Percentiles rank a stretch among this genome's conserved stretches.
phyloP scores from a whole-genome alignment of 202 grass and related monocot species.

The Sporobolus alterniflorus region DNA sequence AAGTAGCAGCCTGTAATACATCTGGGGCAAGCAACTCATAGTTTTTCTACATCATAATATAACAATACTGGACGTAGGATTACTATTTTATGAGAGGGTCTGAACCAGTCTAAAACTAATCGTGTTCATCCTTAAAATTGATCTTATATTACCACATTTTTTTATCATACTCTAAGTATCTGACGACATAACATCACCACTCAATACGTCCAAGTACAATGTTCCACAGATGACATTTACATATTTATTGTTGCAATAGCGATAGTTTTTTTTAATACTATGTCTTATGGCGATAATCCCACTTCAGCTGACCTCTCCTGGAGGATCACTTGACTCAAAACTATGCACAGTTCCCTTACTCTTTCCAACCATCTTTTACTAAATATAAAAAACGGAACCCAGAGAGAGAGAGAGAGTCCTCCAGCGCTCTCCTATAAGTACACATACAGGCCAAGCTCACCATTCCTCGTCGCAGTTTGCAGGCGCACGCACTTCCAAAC shows the following conservation, averaged over 20 bases:
- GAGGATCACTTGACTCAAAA: not conserved
- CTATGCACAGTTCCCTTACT: not conserved
- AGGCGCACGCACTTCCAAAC: conserved; percentile 16
- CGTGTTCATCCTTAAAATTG: no score
- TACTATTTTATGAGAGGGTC: no score
- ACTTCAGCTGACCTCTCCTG: not conserved
- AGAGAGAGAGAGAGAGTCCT: not conserved
- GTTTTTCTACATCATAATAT: no score
- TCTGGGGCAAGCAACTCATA: no score
- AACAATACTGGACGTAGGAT: no score
- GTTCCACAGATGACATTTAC: not conserved
- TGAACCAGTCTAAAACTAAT: no score
- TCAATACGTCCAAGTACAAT: no score
- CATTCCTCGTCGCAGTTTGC: conserved; percentile 27
- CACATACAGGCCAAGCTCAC: not conserved
- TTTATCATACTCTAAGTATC: no score
- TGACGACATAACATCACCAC: no score
- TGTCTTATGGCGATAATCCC: not conserved
- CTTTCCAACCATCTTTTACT: not conserved
- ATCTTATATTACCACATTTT: no score
- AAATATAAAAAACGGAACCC: not conserved
- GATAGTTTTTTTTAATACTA: not conserved
- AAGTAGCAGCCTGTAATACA: no score
- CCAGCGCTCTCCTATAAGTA: conserved; percentile 35
- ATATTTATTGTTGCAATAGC: not conserved